Base-by-base conservation (phyloP, 495 filamentous ascomycete genomes). In the Articulospora tetracladia region DNA sequence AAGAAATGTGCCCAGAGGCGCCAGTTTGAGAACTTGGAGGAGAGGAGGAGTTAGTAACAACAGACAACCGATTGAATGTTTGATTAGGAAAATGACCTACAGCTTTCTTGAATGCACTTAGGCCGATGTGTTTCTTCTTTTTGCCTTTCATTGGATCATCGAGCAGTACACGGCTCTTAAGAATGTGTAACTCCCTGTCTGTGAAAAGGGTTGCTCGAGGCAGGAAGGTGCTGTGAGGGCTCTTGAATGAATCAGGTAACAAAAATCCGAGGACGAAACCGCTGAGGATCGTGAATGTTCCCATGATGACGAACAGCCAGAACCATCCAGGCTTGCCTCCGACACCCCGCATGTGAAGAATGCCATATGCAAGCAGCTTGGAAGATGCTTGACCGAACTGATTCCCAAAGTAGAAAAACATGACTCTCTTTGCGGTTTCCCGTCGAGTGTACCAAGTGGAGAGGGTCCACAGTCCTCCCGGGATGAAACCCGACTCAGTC, bases 401-500 rank as follows among this genome's bases (percentile, higher is more conserved):
- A 10, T 50, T 55, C n/a, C 59, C 59, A 27, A 61, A 56, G 78
- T 93, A 97, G 77, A 97, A 96, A 75, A 97, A 87, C 41, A 82
- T 86, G 72, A 89, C 95, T 19, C 93, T 83, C 71, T 88, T 89
- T 71, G 94, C 91, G 2, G 91, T 89, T 74, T 97, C 93, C 23
- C 73, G 73, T 26, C 91, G 84, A 58, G 85, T 86, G 66, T 98
- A 98, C 49, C 53, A 57, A 0, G 36, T 34, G 7, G 68, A 72
- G 64, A 90, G 76, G 3, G 93, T 76, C 69, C 92, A 93, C 68
- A 92, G 83, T 51, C 75, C 90, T 23, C 87, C 90, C 1, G 91
- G 90, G 67, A 95, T 96, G 85, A 92, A 91, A 70, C 89, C 92
- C 0, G 89, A 84, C 73, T 97, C 92, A 57, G 90, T 89, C 8